Percentiles rank a stretch among this genome's conserved stretches.
Conservation (phyloP, 805 yeast species). For the Spathaspora sp. region DNA sequence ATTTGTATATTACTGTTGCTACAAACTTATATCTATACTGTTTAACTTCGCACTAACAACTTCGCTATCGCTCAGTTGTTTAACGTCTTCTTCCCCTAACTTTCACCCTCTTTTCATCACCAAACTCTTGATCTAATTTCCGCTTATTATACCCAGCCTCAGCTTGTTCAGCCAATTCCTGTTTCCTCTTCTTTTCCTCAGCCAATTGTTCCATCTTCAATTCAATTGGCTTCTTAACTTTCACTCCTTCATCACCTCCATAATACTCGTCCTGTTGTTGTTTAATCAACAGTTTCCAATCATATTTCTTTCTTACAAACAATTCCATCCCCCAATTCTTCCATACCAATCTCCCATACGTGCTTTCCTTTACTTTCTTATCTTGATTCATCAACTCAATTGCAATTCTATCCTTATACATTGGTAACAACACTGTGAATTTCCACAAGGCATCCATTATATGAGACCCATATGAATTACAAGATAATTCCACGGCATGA, state of each 20-base stretch:
- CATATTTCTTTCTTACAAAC: conserved; percentile 66
- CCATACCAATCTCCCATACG: conserved; percentile 91
- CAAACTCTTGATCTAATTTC: conserved; percentile 12
- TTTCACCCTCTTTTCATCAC: conserved; percentile 10
- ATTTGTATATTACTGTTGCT: not conserved
- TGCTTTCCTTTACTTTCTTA: conserved; percentile 74
- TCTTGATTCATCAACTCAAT: conserved; percentile 55
- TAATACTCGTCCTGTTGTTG: conserved; percentile 34
- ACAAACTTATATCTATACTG: not conserved
- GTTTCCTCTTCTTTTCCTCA: conserved; percentile 24
- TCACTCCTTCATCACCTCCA: conserved; percentile 16
- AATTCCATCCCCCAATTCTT: conserved; percentile 90
- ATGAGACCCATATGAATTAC: conserved; percentile 90
- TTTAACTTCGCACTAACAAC: not conserved
- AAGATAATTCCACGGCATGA: conserved; percentile 55
- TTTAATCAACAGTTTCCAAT: conserved; percentile 73
- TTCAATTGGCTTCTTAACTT: conserved; percentile 36
- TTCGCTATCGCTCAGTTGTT: not conserved
- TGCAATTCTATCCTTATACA: conserved; percentile 85
- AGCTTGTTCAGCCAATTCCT: conserved; percentile 21
- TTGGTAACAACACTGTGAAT: conserved; percentile 71
- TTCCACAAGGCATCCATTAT: conserved; percentile 81
- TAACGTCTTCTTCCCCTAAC: conserved; percentile 15
- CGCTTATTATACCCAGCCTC: conserved; percentile 19
- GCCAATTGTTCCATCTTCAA: conserved; percentile 37